Base-by-base conservation (phyloP, 1,139 yeast species). In the Tardiomyces depauwii region DNA sequence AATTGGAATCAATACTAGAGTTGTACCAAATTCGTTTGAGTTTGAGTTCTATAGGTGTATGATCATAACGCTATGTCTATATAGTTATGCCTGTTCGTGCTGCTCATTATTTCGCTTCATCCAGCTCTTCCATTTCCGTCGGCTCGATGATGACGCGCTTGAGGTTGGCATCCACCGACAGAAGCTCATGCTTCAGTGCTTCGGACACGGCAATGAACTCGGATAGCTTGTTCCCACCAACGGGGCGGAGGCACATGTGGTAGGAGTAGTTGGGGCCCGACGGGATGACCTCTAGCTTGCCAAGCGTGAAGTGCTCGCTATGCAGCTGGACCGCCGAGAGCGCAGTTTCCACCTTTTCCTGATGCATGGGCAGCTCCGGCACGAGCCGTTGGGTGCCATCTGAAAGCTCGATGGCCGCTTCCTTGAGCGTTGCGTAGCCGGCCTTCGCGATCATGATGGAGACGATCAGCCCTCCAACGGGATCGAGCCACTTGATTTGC, bases 391-490 rank as follows among this genome's bases (percentile, higher is more conserved):
- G 53, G 2, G 55, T 54, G 38, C 72, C 72, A 57, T 88, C 98
- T 25, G 86, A 73, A 47, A 91, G 69, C 60, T 91, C 97, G 50
- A 73, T 71, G 56, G 82, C 74, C 0, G 97, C 79, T 33, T 74
- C 72, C 51, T 71, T 71, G 56, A 84, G 77, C 36, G 95, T 87
- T 10, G 76, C 75, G 67, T 78, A 76, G 21, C 97, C 97, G 4
- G 96, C 96, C 53, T 76, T 80, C 51, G 88, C 78, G 51, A 91
- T 83, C 54, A 91, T 71, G 2, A 74, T 71, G 0, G 96, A 86
- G 7, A 91, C 97, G 7, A 87, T 62, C 27, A 89, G 64, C 0
- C 97, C 98, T 49, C 97, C 98, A 45, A 87, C 73, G 2, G 96
- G 81, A 61, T 91, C 98, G 47, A 91, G 68, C 82, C 96, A 87